Conservation (phyloP, 805 yeast species). For the Candida mattraensis region DNA sequence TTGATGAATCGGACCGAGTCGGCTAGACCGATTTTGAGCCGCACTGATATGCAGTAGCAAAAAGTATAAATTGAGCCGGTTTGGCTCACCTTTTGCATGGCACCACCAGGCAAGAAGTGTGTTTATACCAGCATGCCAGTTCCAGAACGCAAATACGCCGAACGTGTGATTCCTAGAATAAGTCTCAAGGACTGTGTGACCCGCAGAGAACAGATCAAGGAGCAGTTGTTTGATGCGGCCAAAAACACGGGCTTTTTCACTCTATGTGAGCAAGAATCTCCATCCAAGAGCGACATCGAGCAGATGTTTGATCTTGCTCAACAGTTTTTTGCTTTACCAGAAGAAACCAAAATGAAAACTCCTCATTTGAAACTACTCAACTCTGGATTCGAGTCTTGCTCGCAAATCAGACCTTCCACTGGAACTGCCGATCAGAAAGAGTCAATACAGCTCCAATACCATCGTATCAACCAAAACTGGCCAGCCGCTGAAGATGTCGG, state of each 20-base stretch:
- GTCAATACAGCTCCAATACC: conserved; percentile 34
- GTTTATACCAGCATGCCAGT: conserved; percentile 5
- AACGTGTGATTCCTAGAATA: conserved; percentile 31
- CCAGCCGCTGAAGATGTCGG: conserved; percentile 32
- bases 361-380: conserved; percentile 35
- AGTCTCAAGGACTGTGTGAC: conserved; percentile 25
- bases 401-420: conserved; percentile 38
- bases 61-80: background rate
- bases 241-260: conserved; percentile 32
- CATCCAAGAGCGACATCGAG: conserved; percentile 31
- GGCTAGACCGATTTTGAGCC: background rate
- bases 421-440: conserved; percentile 36
- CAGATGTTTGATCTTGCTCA: conserved; percentile 28
- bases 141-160: conserved; percentile 13
- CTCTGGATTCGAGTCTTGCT: conserved; percentile 34
- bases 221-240: conserved; percentile 33
- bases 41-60: background rate
- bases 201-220: conserved; percentile 34
- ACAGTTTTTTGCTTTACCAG: conserved; percentile 26
- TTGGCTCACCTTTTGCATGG: background rate
- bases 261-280: conserved; percentile 34
- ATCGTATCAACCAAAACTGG: conserved; percentile 33
- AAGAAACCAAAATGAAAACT: conserved; percentile 28
- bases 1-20: conserved; percentile 7
- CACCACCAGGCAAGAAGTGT: conserved; percentile 5